phyloP scores from a whole-genome alignment of 176 grass and related monocot genomes.

The Carex kokanica region DNA sequence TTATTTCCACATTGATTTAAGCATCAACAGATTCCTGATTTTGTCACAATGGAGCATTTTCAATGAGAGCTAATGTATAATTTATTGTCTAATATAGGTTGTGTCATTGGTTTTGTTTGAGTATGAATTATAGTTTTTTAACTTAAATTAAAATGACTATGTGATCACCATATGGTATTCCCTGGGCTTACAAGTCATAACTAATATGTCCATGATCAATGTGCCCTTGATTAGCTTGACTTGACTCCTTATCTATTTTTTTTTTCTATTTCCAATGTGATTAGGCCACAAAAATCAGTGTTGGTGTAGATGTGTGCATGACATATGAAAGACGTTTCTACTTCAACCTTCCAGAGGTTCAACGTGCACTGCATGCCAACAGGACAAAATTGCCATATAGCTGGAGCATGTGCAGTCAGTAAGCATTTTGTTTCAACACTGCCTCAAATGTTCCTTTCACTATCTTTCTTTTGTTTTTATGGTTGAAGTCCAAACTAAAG shows the following conservation, averaged over 20 bases:
- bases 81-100: not conserved
- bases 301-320: slow-evolving; percentile 92
- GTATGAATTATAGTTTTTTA: not conserved
- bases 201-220: slow-evolving; percentile 1
- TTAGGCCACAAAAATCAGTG: slow-evolving; percentile 77
- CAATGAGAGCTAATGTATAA: not conserved
- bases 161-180: not conserved
- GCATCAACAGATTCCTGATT: not conserved
- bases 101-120: not conserved
- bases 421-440: slow-evolving; percentile 34
- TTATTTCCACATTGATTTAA: not conserved
- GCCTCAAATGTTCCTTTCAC: not conserved
- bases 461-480: not conserved
- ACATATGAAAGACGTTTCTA: slow-evolving; percentile 81
- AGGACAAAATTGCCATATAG: slow-evolving; percentile 72
- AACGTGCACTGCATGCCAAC: slow-evolving; percentile 86
- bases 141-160: not conserved
- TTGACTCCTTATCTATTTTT: not conserved
- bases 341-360: slow-evolving; percentile 92
- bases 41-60: not conserved
- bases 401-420: slow-evolving; percentile 96
- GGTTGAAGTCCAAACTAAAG: not conserved
- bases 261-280: slow-evolving; percentile 12
- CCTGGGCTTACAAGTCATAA: not conserved
- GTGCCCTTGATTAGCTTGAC: not conserved